phyloP scores from a whole-genome alignment of 495 filamentous ascomycete genomes.

The Xylaria nigripes region DNA sequence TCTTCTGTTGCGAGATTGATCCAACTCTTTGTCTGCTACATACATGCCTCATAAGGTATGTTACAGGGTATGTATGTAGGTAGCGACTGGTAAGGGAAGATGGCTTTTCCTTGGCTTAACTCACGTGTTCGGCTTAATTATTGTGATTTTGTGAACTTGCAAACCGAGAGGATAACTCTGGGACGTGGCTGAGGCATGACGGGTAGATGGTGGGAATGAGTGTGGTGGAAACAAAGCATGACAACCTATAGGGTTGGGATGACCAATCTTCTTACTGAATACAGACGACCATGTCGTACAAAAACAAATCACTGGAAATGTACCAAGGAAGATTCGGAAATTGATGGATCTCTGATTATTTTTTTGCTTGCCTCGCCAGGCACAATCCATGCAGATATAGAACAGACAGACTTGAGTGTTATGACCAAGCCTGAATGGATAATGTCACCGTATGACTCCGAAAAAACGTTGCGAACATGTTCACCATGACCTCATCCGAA shows the following conservation, averaged over 20 bases:
- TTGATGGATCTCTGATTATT: conserved; percentile 9
- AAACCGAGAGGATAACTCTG: neutral
- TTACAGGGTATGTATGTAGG: too few species aligned
- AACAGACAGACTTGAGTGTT: conserved; percentile 12
- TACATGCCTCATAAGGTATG: too few species aligned
- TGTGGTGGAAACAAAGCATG: neutral
- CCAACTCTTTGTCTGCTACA: too few species aligned
- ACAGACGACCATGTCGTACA: neutral
- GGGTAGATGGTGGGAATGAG: neutral
- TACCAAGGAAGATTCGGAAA: conserved; percentile 5
- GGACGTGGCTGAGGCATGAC: neutral
- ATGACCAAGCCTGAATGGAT: conserved; percentile 20
- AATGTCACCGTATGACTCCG: conserved; percentile 24
- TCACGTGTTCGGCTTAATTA: neutral
- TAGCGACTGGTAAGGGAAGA: too few species aligned
- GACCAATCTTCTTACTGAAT: too few species aligned
- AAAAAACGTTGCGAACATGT: conserved; percentile 22
- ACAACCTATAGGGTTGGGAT: neutral
- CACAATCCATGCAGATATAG: conserved; percentile 21
- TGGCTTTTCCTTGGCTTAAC: too few species aligned
- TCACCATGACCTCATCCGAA: conserved; percentile 17
- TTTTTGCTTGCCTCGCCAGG: conserved; percentile 17
- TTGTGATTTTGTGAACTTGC: neutral
- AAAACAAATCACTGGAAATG: neutral
- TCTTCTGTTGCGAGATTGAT: too few species aligned